These are phyloP conservation scores for Boeremia lycopersici DNA, from an alignment of 2,329 filamentous ascomycete species.

Conservation along the genomic window DNA sequence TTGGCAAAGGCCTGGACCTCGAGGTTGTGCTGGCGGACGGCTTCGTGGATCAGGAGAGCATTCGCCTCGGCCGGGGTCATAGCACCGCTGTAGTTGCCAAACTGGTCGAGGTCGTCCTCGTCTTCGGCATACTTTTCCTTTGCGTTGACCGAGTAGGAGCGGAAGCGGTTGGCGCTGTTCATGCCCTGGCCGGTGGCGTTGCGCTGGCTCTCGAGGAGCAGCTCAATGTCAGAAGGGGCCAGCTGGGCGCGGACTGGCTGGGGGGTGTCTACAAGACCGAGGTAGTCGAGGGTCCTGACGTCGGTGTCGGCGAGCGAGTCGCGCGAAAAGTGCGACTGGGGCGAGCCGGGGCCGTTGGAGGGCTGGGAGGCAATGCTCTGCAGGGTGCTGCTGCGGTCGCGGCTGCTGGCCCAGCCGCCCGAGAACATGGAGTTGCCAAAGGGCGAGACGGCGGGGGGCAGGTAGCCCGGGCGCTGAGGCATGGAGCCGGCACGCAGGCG, in stretches of 20 bases:
- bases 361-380: constrained; percentile 90
- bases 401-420: constrained; percentile 80
- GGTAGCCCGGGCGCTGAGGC: constrained; percentile 81
- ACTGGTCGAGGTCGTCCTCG: constrained; percentile 78
- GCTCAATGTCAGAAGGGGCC: constrained; percentile 63
- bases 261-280: constrained; percentile 92
- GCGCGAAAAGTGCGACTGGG: constrained; percentile 81
- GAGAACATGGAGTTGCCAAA: constrained; percentile 91
- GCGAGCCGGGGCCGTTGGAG: constrained; percentile 83
- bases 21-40: constrained; percentile 88
- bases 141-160: constrained; percentile 97
- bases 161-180: constrained; percentile 80
- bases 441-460: constrained; percentile 62
- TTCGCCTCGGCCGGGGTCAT: constrained; percentile 66
- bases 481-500: constrained; percentile 90
- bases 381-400: constrained; percentile 85
- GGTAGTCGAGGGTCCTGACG: constrained; percentile 91
- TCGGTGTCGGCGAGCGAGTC: constrained; percentile 86
- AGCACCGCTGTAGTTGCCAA: constrained; percentile 64
- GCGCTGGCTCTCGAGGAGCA: constrained; percentile 58
- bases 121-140: constrained; percentile 97
- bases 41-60: constrained; percentile 67
- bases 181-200: constrained; percentile 64
- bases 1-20: constrained; percentile 91
- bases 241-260: constrained; percentile 78